These are phyloP conservation scores for Hanseniaspora valbyensis DNA, from an alignment of 805 yeast genomes.

Conservation along the genomic window DNA sequence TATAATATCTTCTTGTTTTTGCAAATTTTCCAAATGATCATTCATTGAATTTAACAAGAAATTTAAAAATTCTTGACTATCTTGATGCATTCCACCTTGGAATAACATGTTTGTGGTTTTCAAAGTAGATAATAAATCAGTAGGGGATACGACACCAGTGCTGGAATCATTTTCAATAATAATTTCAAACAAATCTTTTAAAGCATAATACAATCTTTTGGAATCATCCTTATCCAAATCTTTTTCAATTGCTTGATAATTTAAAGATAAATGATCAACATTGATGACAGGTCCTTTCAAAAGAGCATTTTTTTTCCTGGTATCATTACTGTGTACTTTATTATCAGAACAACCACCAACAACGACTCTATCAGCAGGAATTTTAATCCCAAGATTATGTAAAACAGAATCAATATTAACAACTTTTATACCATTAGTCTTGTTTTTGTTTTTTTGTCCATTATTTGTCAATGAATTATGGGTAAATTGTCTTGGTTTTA, in stretches of 20 bases:
- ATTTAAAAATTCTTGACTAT: conserved; percentile 93
- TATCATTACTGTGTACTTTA: conserved; percentile 44
- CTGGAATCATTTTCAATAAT: conserved; percentile 59
- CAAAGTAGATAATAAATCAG: conserved; percentile 57
- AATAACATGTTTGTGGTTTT: conserved; percentile 77
- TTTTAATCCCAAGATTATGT: conserved; percentile 27
- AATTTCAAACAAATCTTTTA: conserved; percentile 77
- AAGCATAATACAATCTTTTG: conserved; percentile 43
- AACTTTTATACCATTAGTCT: background rate
- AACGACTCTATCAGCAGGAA: conserved; percentile 35
- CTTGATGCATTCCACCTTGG: conserved; percentile 90
- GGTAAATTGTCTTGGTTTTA: conserved; percentile 28
- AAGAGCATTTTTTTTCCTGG: conserved; percentile 66
- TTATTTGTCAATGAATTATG: conserved; percentile 14
- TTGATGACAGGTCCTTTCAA: conserved; percentile 74
- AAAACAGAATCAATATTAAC: conserved; percentile 13
- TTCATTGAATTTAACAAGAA: conserved; percentile 70
- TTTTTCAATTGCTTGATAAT: background rate
- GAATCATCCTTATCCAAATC: conserved; percentile 11
- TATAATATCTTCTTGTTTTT: conserved; percentile 17
- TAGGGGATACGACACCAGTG: conserved; percentile 79
- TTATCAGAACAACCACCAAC: conserved; percentile 38
- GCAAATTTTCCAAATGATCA: conserved; percentile 28
- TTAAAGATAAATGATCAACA: conserved; percentile 46
- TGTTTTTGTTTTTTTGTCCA: background rate